Conservation (phyloP, 768 basidiomycete genomes). For the Exsudoporus frostii region DNA sequence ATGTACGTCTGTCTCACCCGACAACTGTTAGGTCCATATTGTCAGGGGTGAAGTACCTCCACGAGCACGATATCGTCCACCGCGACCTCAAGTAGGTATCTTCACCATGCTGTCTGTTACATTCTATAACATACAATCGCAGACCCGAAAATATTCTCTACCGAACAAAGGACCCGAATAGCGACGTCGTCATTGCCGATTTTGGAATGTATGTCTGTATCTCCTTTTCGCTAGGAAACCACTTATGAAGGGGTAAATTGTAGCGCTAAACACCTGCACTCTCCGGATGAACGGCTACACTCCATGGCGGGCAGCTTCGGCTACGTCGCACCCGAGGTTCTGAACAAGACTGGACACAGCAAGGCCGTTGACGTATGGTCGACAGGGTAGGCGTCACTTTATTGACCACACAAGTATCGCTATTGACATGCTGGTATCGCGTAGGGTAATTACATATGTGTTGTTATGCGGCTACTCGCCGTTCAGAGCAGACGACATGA, state of each 20-base stretch:
- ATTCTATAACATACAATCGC: neutral
- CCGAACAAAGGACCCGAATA: constrained; percentile 67
- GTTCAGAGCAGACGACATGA: constrained; percentile 80
- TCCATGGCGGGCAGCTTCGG: constrained; percentile 80
- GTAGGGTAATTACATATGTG: constrained; percentile 91
- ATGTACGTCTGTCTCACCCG: neutral
- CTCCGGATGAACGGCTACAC: constrained; percentile 65
- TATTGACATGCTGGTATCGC: neutral
- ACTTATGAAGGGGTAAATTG: neutral
- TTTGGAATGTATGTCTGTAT: constrained; percentile 80
- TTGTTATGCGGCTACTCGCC: constrained; percentile 94
- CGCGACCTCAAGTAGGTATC: constrained; percentile 82
- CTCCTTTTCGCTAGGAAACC: neutral
- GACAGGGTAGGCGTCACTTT: constrained; percentile 60
- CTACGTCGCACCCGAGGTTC: constrained; percentile 89
- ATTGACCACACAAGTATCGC: neutral
- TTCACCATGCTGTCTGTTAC: neutral
- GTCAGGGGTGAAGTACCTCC: constrained; percentile 85
- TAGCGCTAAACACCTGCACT: constrained; percentile 81
- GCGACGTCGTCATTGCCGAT: constrained; percentile 93
- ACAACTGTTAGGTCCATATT: constrained; percentile 60
- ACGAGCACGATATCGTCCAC: constrained; percentile 91
- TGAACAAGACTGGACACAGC: constrained; percentile 79
- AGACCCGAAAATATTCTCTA: constrained; percentile 97
- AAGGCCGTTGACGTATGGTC: constrained; percentile 95